These are phyloP conservation scores for Trypanosoma conorhini DNA, from an alignment of 208 protist species.

Conservation along the genomic window DNA sequence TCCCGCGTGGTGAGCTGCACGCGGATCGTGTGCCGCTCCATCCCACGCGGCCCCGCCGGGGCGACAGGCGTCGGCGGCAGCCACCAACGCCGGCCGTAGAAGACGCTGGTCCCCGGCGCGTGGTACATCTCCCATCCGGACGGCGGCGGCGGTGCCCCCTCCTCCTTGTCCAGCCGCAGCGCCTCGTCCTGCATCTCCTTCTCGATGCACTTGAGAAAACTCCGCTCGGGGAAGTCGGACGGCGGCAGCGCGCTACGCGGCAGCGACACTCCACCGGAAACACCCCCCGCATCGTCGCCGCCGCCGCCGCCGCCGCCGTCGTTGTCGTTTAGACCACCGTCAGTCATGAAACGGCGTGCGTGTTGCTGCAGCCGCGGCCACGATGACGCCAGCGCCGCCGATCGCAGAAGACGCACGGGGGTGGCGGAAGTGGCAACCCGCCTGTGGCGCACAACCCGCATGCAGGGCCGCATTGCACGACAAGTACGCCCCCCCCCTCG, in stretches of 20 bases:
- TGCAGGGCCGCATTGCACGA: conserved; percentile 6
- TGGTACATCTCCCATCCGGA: conserved; percentile 79
- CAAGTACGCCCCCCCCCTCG: too few relatives aligned
- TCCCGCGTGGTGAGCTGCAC: conserved; percentile 79
- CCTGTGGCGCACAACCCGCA: conserved; percentile 6
- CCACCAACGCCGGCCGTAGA: conserved; percentile 78
- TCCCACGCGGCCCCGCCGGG: conserved; percentile 4
- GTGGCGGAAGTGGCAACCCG: too few relatives aligned
- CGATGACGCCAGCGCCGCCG: neutral
- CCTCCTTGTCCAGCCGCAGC: conserved; percentile 77
- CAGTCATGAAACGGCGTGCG: conserved; percentile 20
- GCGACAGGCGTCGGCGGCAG: conserved; percentile 32
- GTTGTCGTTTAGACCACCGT: conserved; percentile 1
- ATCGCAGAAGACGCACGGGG: neutral
- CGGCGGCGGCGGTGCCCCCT: conserved; percentile 59
- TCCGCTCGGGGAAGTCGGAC: conserved; percentile 53
- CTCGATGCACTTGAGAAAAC: conserved; percentile 81
- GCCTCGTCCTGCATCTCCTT: conserved; percentile 89
- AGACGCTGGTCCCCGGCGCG: conserved; percentile 58
- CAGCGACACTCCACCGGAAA: conserved; percentile 19
- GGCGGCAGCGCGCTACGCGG: conserved; percentile 51
- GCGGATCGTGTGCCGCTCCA: conserved; percentile 74
- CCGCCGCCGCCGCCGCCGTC: neutral
- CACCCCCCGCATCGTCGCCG: neutral
- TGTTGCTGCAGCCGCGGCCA: neutral